phyloP scores from a whole-genome alignment of 495 filamentous ascomycete genomes.

The Pseudotulostoma volvatum region DNA sequence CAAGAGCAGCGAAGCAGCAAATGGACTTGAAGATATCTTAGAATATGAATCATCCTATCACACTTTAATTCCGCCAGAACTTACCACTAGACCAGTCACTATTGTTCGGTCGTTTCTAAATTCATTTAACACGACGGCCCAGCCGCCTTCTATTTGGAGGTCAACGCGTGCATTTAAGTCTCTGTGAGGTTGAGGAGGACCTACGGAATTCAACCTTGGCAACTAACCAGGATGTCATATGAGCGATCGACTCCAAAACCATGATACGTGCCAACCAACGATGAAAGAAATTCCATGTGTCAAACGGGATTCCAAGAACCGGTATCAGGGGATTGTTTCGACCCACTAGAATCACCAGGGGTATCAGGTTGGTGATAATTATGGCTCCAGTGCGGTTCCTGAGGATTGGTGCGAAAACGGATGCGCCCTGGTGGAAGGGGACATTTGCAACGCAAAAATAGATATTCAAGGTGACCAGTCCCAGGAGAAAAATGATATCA shows the following conservation, averaged over 20 bases:
- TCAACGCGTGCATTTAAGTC: too few species aligned
- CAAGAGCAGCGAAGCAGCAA: slow-evolving; percentile 35
- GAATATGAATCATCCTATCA: too few species aligned
- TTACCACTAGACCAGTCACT: slow-evolving; percentile 36
- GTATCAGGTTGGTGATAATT: slow-evolving; percentile 65
- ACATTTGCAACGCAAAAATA: slow-evolving; percentile 60
- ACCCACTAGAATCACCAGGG: slow-evolving; percentile 48
- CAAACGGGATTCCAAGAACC: slow-evolving; percentile 50
- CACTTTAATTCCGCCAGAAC: slow-evolving; percentile 5
- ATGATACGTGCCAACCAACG: slow-evolving; percentile 67
- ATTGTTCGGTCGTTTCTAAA: slow-evolving; percentile 40
- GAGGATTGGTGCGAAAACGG: slow-evolving; percentile 35
- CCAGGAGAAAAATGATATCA: slow-evolving; percentile 53
- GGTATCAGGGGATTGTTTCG: slow-evolving; percentile 55
- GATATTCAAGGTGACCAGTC: slow-evolving; percentile 63
- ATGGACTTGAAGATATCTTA: slow-evolving; percentile 19
- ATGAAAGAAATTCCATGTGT: slow-evolving; percentile 67
- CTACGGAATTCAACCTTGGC: slow-evolving; percentile 45
- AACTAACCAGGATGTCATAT: slow-evolving; percentile 47
- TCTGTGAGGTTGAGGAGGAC: slow-evolving; percentile 3
- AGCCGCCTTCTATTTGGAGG: slow-evolving; percentile 42
- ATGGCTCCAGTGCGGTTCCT: slow-evolving; percentile 64
- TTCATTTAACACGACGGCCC: slow-evolving; percentile 34
- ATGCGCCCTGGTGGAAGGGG: slow-evolving; percentile 30
- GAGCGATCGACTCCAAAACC: slow-evolving; percentile 43